Evolutionary conservation across 352 stramenopile species (phyloP).

Genomic region (Pilasporangium apinafurcum): DNA sequence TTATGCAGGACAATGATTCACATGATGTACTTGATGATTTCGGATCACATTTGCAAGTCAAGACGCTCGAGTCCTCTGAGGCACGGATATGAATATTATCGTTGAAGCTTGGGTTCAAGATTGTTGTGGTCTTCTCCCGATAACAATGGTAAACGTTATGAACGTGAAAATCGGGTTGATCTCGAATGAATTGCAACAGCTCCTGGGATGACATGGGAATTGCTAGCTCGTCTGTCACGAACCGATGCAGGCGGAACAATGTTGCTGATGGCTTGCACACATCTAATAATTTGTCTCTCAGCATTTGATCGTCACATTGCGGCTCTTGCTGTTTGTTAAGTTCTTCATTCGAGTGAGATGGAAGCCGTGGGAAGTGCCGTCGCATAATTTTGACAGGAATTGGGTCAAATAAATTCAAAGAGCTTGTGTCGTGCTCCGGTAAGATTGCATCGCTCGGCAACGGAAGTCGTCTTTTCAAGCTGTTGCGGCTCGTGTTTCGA

Average conservation of each 20-base stretch:
- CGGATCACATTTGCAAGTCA: conserved; percentile 29
- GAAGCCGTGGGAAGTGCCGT: conserved; percentile 40
- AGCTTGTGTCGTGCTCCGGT: conserved; percentile 38
- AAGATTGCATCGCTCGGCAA: conserved; percentile 53
- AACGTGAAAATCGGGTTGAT: conserved; percentile 27
- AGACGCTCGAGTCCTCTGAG: conserved; percentile 27
- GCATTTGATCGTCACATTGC: conserved; percentile 20
- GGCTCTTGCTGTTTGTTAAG: background rate
- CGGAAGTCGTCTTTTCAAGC: conserved; percentile 23
- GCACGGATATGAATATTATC: conserved; percentile 1
- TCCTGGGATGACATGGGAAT: conserved; percentile 27
- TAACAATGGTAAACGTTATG: conserved; percentile 22
- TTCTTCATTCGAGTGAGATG: conserved; percentile 1
- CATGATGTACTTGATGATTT: conserved; percentile 26
- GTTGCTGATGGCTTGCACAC: conserved; percentile 51
- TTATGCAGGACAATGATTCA: conserved; percentile 40
- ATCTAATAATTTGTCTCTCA: conserved; percentile 19
- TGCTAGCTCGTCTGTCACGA: conserved; percentile 36
- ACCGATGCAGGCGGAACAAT: conserved; percentile 52
- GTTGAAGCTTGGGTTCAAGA: conserved; percentile 10
- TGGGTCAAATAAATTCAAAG: conserved; percentile 29
- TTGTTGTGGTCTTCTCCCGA: conserved; percentile 7
- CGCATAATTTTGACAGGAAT: conserved; percentile 41
- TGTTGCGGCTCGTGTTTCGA: conserved; percentile 5
- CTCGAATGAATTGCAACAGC: conserved; percentile 36